Evolutionary conservation across 495 filamentous ascomycete species (phyloP).

Genomic region (Symbiotaphrina buchneri): DNA sequence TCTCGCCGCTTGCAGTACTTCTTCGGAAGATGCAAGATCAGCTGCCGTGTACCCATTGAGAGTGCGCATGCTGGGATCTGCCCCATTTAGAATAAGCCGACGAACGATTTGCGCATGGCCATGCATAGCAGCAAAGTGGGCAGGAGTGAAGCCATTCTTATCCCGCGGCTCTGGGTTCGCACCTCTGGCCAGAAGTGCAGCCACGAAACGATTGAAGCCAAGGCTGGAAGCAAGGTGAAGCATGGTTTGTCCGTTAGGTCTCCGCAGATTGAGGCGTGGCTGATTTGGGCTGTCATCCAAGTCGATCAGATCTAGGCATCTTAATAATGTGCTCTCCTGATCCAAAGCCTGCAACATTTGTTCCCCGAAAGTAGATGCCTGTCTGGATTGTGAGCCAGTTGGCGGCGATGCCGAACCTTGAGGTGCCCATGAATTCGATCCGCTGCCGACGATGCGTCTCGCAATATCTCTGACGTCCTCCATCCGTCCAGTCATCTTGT

Average conservation of each 20-base stretch:
- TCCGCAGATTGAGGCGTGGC: conserved; percentile 37
- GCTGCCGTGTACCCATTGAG: conserved; percentile 46
- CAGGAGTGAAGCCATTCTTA: conserved; percentile 59
- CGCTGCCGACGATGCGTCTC: conserved; percentile 23
- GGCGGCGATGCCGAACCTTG: background rate
- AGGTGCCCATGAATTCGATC: conserved; percentile 7
- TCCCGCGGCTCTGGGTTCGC: conserved; percentile 56
- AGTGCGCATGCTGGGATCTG: conserved; percentile 47
- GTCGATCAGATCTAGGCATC: conserved; percentile 55
- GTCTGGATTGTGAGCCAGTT: too few relatives aligned
- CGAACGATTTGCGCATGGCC: conserved; percentile 54
- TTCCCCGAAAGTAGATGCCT: too few relatives aligned
- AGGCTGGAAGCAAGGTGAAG: conserved; percentile 61
- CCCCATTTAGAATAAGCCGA: conserved; percentile 47
- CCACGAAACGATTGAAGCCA: conserved; percentile 53
- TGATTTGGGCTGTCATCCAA: conserved; percentile 46
- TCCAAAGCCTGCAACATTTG: too few relatives aligned
- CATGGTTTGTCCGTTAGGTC: conserved; percentile 52
- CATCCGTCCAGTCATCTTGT: conserved; percentile 28
- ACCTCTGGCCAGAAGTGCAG: conserved; percentile 61
- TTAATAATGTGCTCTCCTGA: conserved; percentile 51
- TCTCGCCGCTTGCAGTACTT: conserved; percentile 19
- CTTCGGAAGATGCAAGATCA: conserved; percentile 44
- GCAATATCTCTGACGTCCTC: conserved; percentile 28
- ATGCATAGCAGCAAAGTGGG: conserved; percentile 67